Evolutionary conservation across 306 rosid species (phyloP), one percentile per base, ranked within the genome.

Genomic region (Trifolium repens): DNA sequence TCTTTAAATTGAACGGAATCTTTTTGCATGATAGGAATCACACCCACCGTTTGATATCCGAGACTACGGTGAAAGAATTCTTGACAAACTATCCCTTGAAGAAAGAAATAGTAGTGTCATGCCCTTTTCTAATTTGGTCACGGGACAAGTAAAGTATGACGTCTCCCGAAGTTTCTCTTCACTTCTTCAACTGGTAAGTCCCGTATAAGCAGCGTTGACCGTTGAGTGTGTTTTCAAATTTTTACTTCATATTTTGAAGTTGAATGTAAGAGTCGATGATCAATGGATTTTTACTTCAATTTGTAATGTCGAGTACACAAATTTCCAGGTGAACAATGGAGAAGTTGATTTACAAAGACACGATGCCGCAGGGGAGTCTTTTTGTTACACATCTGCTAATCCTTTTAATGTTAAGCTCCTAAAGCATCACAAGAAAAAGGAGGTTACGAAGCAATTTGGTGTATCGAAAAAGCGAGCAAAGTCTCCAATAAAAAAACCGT

Each of bases 141-240:
- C 60, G 61, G 96, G 93, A 35, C 96, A 87, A 70, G 90, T 78
- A 32, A 92, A 86, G 80, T 92, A 84, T 35, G 87, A 83, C 26
- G 96, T 94, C 15, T 90, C 98, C 55, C 87, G 99, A 81, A 94
- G 92, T 81, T 94, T 94, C 81, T 86, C 96, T 72, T 91, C 99
- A 10, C 89, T 94, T 43, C 92, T 94, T 78, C 99, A 94, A 80
- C 75, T 94, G 97, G 97, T 94, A 90, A 44, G 57, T 79, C 57
- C 43, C 69, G 64, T 67, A 43, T 73, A 77, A 50, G 12, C 73
- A 43, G 17, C 57, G 68, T 52, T 65, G 52, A 34, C 12, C 5
- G 52, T 46, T 46, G n/a, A 46, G 52, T 46, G 52, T 2, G 17
- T 69, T 66, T 12, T 67, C 76, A 44, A 58, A 53, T 47, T 37